phyloP scores from a whole-genome alignment of 441 rosid species.

The Adansonia rubrostipa region DNA sequence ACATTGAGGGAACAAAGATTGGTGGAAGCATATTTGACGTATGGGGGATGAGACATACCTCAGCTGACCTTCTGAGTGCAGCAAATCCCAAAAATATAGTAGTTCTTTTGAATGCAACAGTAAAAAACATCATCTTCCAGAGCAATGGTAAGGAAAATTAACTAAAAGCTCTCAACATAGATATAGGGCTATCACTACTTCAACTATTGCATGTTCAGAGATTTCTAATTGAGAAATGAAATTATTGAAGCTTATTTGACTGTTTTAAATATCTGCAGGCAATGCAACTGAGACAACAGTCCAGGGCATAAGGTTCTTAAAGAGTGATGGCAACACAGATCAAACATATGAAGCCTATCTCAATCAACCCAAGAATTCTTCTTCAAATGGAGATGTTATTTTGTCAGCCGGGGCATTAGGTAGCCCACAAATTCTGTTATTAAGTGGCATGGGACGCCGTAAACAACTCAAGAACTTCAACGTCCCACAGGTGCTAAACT shows the following conservation, averaged over 20 bases:
- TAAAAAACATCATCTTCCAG: slow-evolving; percentile 55
- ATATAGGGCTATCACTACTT: not conserved
- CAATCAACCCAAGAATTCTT: slow-evolving; percentile 39
- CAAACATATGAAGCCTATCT: slow-evolving; percentile 57
- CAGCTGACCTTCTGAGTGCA: slow-evolving; percentile 70
- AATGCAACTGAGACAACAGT: slow-evolving; percentile 41
- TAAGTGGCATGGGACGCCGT: slow-evolving; percentile 72
- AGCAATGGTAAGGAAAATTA: slow-evolving; percentile 39
- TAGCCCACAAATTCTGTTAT: slow-evolving; percentile 72
- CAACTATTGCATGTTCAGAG: not conserved
- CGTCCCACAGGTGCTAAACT: slow-evolving; percentile 46
- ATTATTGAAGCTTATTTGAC: slow-evolving; percentile 19
- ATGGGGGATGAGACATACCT: slow-evolving; percentile 66
- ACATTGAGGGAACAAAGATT: slow-evolving; percentile 74
- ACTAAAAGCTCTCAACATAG: not conserved
- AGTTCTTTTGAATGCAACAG: slow-evolving; percentile 69
- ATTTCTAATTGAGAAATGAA: not conserved
- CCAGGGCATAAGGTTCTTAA: slow-evolving; percentile 59
- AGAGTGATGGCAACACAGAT: slow-evolving; percentile 49
- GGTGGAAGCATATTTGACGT: slow-evolving; percentile 65
- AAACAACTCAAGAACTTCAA: slow-evolving; percentile 49
- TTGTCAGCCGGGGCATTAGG: slow-evolving; percentile 79
- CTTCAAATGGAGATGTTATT: slow-evolving; percentile 57
- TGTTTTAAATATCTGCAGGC: slow-evolving; percentile 36
- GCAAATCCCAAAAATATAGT: slow-evolving; percentile 51